Conservation (phyloP, 1,284 basidiomycete species). For the Peniophora sp. region DNA sequence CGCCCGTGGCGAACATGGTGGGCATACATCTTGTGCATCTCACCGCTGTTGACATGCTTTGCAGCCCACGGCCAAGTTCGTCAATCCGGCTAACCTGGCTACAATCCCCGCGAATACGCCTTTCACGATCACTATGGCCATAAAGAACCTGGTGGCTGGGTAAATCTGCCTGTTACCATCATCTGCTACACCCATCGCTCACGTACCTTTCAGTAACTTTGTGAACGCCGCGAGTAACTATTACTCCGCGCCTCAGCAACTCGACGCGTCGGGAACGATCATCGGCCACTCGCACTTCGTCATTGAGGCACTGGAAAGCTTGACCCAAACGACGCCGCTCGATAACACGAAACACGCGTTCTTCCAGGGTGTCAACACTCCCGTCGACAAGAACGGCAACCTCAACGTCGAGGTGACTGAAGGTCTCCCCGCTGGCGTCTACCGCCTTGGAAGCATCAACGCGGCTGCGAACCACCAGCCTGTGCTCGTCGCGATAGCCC, state of each 20-base stretch:
- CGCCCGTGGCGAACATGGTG: constrained; percentile 34
- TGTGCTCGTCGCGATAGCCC: constrained; percentile 40
- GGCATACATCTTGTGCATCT: too few species aligned
- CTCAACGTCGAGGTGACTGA: constrained; percentile 34
- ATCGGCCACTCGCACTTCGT: constrained; percentile 62
- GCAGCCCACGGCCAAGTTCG: constrained; percentile 46
- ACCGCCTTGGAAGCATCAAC: constrained; percentile 46
- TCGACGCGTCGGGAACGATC: constrained; percentile 45
- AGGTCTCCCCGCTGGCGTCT: constrained; percentile 50
- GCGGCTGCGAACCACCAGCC: constrained; percentile 56
- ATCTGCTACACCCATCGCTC: too few species aligned
- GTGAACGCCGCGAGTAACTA: constrained; percentile 47
- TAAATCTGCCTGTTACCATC: too few species aligned
- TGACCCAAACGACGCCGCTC: constrained; percentile 44
- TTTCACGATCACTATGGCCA: constrained; percentile 43
- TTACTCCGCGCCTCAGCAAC: constrained; percentile 48
- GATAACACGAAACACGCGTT: constrained; percentile 55
- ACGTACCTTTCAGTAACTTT: too few species aligned
- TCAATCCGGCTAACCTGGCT: constrained; percentile 33
- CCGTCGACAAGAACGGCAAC: constrained; percentile 31
- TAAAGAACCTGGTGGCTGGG: constrained; percentile 42
- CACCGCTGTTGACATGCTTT: too few species aligned
- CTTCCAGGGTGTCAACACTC: constrained; percentile 58
- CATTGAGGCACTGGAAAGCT: constrained; percentile 44
- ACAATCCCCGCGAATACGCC: constrained; percentile 31